Conservation (phyloP, 768 basidiomycete genomes). For the Auricularia auricula-judae region DNA sequence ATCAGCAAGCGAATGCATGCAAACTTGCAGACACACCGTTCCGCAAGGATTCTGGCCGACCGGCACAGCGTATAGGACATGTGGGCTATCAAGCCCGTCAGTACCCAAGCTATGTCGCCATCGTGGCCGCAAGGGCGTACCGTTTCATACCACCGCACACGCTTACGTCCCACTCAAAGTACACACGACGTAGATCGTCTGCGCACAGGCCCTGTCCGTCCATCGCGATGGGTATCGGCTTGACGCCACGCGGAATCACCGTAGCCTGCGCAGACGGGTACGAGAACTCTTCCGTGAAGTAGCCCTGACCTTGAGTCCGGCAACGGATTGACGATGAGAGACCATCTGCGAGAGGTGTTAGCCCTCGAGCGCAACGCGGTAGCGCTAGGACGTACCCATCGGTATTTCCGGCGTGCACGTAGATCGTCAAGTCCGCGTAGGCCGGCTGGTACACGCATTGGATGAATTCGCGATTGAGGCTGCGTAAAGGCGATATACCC, state of each 20-base stretch:
- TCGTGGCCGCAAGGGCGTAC: slow-evolving; percentile 19
- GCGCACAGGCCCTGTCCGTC: slow-evolving; percentile 64
- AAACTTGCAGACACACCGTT: slow-evolving; percentile 29
- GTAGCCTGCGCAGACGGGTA: slow-evolving; percentile 49
- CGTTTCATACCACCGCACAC: slow-evolving; percentile 40
- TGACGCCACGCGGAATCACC: slow-evolving; percentile 28
- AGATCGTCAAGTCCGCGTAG: slow-evolving; percentile 46
- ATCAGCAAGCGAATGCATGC: not conserved
- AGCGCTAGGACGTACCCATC: slow-evolving; percentile 31
- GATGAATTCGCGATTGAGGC: slow-evolving; percentile 50
- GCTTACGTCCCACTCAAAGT: slow-evolving; percentile 54
- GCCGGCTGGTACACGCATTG: slow-evolving; percentile 36
- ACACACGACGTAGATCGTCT: slow-evolving; percentile 44
- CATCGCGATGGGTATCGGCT: slow-evolving; percentile 47
- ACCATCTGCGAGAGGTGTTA: not conserved
- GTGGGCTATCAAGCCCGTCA: slow-evolving; percentile 33
- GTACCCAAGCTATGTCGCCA: not conserved
- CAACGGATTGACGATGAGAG: slow-evolving; percentile 37
- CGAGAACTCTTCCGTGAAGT: slow-evolving; percentile 59
- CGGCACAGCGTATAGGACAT: slow-evolving; percentile 63
- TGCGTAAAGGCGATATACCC: slow-evolving; percentile 47
- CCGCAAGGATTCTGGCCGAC: slow-evolving; percentile 84
- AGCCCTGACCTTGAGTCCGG: slow-evolving; percentile 51
- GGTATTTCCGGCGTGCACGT: slow-evolving; percentile 60
- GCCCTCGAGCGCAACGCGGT: not conserved